phyloP scores from a whole-genome alignment of 2,329 filamentous ascomycete species.

The Purpureocillium takamizusanense region DNA sequence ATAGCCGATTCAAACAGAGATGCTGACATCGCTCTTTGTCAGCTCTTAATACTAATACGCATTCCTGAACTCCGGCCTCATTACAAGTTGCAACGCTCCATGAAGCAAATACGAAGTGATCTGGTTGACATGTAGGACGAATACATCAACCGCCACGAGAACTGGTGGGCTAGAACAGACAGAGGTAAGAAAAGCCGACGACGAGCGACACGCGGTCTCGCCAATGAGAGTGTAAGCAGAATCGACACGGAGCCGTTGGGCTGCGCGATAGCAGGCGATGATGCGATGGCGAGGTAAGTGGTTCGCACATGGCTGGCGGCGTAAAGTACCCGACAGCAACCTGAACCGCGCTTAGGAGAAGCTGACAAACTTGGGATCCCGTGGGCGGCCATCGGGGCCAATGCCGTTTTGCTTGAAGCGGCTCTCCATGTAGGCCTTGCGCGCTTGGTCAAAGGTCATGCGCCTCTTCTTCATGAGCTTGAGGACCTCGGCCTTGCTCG shows the following conservation, averaged over 20 bases:
- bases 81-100: background rate
- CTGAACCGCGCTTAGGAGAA: slow-evolving; percentile 41
- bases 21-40: slow-evolving; percentile 1
- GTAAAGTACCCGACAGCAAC: too few species aligned
- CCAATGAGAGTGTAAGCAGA: too few species aligned
- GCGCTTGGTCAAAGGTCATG: slow-evolving; percentile 84
- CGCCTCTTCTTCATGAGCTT: slow-evolving; percentile 82
- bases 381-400: slow-evolving; percentile 74
- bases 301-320: too few species aligned
- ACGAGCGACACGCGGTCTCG: too few species aligned
- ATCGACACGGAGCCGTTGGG: too few species aligned
- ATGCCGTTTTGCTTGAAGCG: slow-evolving; percentile 83
- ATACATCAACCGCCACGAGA: too few species aligned
- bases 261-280: too few species aligned
- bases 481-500: slow-evolving; percentile 72
- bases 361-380: slow-evolving; percentile 92
- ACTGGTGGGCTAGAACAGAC: background rate
- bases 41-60: slow-evolving; percentile 12
- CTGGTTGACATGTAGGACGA: background rate
- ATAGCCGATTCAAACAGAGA: slow-evolving; percentile 6
- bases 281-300: too few species aligned
- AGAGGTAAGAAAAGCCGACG: background rate
- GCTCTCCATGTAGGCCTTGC: slow-evolving; percentile 76
- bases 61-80: slow-evolving; percentile 11
- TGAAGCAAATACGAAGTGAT: background rate